Conservation (phyloP, 805 yeast genomes). For the Cephaloascus albidus region DNA sequence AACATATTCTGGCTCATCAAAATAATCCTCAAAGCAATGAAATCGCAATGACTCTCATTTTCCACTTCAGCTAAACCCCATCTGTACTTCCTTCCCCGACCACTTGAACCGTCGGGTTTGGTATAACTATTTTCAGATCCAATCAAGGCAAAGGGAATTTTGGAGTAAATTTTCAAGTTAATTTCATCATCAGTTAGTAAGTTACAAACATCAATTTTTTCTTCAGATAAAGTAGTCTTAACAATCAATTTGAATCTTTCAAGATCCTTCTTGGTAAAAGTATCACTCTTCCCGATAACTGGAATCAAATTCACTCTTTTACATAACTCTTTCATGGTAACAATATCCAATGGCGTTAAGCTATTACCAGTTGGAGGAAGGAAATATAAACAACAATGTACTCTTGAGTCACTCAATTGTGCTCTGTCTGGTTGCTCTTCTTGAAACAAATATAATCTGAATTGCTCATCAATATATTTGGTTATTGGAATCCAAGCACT, state of each 20-base stretch:
- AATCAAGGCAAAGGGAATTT: constrained; percentile 65
- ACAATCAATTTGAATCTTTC: constrained; percentile 25
- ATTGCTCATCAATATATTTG: constrained; percentile 30
- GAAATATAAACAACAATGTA: constrained; percentile 35
- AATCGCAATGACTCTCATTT: constrained; percentile 71
- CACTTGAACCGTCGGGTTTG: constrained; percentile 34
- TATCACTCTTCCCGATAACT: constrained; percentile 33
- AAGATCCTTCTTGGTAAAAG: constrained; percentile 31
- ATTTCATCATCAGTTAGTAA: constrained; percentile 12
- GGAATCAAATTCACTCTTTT: constrained; percentile 37
- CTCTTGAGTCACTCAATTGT: constrained; percentile 24
- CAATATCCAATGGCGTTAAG: constrained; percentile 32
- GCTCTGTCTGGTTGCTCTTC: constrained; percentile 32
- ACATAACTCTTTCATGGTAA: constrained; percentile 31
- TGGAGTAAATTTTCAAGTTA: constrained; percentile 18
- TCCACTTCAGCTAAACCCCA: constrained; percentile 90
- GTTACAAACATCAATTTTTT: constrained; percentile 17
- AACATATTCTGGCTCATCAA: constrained; percentile 65
- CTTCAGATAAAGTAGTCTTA: constrained; percentile 26
- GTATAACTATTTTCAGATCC: constrained; percentile 47
- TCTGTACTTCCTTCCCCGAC: constrained; percentile 66
- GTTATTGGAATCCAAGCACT: constrained; percentile 30
- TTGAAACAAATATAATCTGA: constrained; percentile 31
- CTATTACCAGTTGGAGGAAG: constrained; percentile 39
- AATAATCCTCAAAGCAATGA: constrained; percentile 50